Evolutionary conservation across 331 rosid species (phyloP), one percentile per base, ranked within the genome.

Genomic region (Arachis monticola): DNA sequence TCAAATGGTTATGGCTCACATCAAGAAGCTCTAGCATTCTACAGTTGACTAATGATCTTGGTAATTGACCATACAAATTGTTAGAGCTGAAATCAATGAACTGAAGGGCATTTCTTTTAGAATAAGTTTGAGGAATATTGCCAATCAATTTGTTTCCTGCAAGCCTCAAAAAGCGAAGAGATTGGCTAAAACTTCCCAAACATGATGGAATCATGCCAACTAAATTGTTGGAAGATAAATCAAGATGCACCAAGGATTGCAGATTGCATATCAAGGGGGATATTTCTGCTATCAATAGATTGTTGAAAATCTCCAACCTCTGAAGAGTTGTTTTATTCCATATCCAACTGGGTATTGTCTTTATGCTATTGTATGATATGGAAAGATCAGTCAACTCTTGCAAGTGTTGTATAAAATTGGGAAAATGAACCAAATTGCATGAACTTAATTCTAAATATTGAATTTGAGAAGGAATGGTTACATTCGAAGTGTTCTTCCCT

Each of bases 261-360:
- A 65, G 9, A 8, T 58, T 50, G 75, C 79, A 79, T 3, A 80
- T 61, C 13, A 11, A 40, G 10, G 73, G 61, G 8, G 84, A 40
- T 12, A 75, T 44, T 44, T 22, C 65, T 45, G 73, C 77, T 0
- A 0, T 27, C 31, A 80, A 47, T 8, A 3, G 27, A 48, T 62
- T 79, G 8, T 50, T 0, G 2, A 66, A 27, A 22, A 68, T 8
- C 2, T 0, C 0, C 10, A 67, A 46, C 0, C 3, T 0, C 45
- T 0, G 0, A 7, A 79, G 53, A 35, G 44, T 41, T 67, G 2
- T 17, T 10, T 56, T 51, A 0, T 1, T 51, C 69, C 62, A 66
- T 12, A 79, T 32, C 70, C 75, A 72, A 5, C 38, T 60, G 0
- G 83, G 83, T 6, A 79, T 0, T 6, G 51, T 12, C 2, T 7